phyloP scores from a whole-genome alignment of 176 grass and related monocot species.

The Triticum monococcum region DNA sequence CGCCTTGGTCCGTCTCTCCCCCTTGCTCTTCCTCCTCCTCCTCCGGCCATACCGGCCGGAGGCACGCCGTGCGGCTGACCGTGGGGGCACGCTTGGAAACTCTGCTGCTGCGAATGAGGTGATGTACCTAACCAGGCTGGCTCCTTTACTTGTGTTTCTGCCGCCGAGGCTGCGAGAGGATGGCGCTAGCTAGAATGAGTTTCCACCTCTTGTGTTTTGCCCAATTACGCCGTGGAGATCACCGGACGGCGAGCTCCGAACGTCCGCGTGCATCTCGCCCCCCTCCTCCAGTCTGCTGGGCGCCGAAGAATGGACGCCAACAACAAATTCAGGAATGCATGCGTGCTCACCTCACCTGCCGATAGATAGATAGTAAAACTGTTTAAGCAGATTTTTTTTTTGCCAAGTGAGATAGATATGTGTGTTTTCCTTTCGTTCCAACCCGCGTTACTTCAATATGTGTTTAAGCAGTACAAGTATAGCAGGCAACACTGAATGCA shows the following conservation, averaged over 20 bases:
- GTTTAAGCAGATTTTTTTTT: neutral
- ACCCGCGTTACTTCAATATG: neutral
- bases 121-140: neutral
- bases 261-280: neutral
- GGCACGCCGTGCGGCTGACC: neutral
- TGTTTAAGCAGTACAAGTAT: neutral
- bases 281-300: neutral
- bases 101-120: neutral
- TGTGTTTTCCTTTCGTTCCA: neutral
- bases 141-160: neutral
- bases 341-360: neutral
- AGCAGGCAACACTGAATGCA: neutral
- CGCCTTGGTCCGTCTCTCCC: slow-evolving; percentile 11
- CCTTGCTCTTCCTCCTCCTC: neutral
- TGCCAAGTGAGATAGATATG: neutral
- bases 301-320: neutral
- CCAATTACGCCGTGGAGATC: neutral
- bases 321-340: neutral
- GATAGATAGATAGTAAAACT: neutral
- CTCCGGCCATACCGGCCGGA: neutral
- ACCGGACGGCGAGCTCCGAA: neutral
- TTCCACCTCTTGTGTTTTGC: neutral
- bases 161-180: neutral
- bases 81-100: neutral
- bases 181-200: neutral